Percentiles rank a stretch among this genome's conserved stretches.
phyloP scores from a whole-genome alignment of 495 filamentous ascomycete genomes.

The Trichoderma erinaceum region DNA sequence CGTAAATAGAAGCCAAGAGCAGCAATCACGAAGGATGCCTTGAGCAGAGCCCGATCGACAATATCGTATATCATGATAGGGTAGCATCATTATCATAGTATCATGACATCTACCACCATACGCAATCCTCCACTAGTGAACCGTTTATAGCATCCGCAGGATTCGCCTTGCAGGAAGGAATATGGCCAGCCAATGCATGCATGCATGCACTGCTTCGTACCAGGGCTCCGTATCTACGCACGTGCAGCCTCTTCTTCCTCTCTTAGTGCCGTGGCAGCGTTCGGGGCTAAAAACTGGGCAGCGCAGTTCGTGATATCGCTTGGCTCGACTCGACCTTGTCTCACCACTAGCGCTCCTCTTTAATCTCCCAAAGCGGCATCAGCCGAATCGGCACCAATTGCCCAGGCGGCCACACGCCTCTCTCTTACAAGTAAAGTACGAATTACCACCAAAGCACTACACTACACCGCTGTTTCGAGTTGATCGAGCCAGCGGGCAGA shows the following conservation, averaged over 20 bases:
- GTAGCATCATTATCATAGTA: too few relatives aligned
- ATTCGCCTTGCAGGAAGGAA: conserved; percentile 7
- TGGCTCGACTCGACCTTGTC: neutral
- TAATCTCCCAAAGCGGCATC: neutral
- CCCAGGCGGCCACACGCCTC: neutral
- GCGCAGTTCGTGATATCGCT: neutral
- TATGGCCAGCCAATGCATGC: neutral
- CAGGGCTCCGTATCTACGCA: conserved; percentile 1
- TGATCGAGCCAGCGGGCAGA: conserved; percentile 12
- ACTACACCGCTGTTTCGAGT: conserved; percentile 12
- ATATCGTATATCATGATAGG: too few relatives aligned
- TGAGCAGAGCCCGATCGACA: too few relatives aligned
- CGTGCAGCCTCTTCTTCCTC: neutral
- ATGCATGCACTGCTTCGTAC: neutral
- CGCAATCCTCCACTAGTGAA: too few relatives aligned
- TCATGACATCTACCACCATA: too few relatives aligned
- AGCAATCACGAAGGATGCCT: too few relatives aligned
- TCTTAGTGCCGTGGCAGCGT: neutral
- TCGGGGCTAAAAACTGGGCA: neutral
- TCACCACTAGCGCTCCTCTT: conserved; percentile 1
- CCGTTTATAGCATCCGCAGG: neutral
- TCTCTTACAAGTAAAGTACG: neutral
- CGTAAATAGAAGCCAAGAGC: too few relatives aligned
- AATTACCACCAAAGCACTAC: neutral
- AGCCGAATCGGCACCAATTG: neutral